Percentiles rank a stretch among this genome's conserved stretches.
These are phyloP conservation scores for Fraxinus velutina DNA, from an alignment of 305 asterid species.

Conservation along the genomic window DNA sequence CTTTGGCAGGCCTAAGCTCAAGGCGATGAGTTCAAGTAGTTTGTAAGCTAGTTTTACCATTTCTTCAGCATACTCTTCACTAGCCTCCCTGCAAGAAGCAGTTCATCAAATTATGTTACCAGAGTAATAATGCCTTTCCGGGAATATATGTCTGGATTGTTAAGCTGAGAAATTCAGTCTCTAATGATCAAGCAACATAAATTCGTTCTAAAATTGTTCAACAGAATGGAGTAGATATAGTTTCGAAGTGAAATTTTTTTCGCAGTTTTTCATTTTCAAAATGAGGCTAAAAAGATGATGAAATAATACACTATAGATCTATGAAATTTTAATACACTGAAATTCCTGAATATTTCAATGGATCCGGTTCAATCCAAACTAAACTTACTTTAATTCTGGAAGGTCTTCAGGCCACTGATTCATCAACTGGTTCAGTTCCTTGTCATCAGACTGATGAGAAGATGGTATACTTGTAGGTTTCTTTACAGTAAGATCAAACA, in stretches of 20 bases:
- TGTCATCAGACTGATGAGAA: constrained; percentile 29
- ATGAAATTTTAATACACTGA: background rate
- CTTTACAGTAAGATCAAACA: constrained; percentile 34
- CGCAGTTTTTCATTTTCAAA: background rate
- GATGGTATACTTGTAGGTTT: constrained; percentile 24
- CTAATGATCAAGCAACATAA: background rate
- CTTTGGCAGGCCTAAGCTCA: constrained; percentile 50
- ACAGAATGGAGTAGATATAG: background rate
- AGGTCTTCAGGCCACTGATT: constrained; percentile 41
- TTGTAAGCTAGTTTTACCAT: constrained; percentile 48
- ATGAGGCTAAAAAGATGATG: background rate
- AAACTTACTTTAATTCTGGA: constrained; percentile 37
- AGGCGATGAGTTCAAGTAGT: constrained; percentile 46
- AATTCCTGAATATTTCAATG: background rate
- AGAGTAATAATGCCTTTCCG: background rate
- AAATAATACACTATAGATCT: background rate
- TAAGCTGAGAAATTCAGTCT: background rate
- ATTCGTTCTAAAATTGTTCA: background rate
- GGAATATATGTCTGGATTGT: background rate
- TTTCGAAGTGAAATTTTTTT: background rate
- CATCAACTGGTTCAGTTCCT: constrained; percentile 17
- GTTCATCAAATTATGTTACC: background rate
- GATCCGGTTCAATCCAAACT: background rate
- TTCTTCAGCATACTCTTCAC: constrained; percentile 47
- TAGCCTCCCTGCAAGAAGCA: constrained; percentile 45